Evolutionary conservation across 2,329 filamentous ascomycete species (phyloP).

Genomic region (Knoxdaviesia proteae): DNA sequence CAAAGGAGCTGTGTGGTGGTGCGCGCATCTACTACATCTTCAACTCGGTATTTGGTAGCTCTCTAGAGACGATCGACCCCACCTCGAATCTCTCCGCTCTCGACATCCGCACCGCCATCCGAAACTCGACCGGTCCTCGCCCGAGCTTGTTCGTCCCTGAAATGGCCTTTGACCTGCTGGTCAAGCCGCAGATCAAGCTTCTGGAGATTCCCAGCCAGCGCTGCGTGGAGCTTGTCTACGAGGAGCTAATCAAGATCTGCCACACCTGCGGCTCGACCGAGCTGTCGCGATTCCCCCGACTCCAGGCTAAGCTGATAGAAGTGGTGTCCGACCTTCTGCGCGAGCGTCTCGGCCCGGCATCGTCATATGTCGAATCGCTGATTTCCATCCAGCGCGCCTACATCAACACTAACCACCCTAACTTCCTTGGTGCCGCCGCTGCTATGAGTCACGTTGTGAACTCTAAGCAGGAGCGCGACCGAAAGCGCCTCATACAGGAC

Average conservation of each 20-base stretch:
- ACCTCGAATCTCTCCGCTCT: conserved; percentile 85
- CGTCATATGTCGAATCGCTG: conserved; percentile 81
- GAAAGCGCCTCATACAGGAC: conserved; percentile 57
- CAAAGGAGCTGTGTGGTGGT: conserved; percentile 88
- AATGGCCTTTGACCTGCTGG: conserved; percentile 88
- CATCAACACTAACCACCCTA: conserved; percentile 98
- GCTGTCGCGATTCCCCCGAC: conserved; percentile 70
- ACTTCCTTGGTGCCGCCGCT: conserved; percentile 88
- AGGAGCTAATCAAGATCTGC: conserved; percentile 98
- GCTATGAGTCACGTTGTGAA: conserved; percentile 95
- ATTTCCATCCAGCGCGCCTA: conserved; percentile 96
- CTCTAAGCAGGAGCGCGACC: conserved; percentile 85
- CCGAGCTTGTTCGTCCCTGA: conserved; percentile 95
- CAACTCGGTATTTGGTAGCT: conserved; percentile 95
- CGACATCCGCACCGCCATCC: conserved; percentile 91
- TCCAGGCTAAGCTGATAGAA: conserved; percentile 94
- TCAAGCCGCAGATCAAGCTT: conserved; percentile 96
- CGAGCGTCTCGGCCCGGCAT: conserved; percentile 76
- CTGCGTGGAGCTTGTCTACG: conserved; percentile 94
- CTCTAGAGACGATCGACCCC: conserved; percentile 85
- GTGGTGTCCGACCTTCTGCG: conserved; percentile 90
- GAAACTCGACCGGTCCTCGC: conserved; percentile 89
- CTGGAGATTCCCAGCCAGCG: conserved; percentile 86
- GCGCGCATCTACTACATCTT: conserved; percentile 97
- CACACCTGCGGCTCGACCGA: conserved; percentile 95